Percentiles rank a stretch among this genome's conserved stretches.
Evolutionary conservation across 148 eudicot species (phyloP).

Genomic region (Heliosperma pusillum): DNA sequence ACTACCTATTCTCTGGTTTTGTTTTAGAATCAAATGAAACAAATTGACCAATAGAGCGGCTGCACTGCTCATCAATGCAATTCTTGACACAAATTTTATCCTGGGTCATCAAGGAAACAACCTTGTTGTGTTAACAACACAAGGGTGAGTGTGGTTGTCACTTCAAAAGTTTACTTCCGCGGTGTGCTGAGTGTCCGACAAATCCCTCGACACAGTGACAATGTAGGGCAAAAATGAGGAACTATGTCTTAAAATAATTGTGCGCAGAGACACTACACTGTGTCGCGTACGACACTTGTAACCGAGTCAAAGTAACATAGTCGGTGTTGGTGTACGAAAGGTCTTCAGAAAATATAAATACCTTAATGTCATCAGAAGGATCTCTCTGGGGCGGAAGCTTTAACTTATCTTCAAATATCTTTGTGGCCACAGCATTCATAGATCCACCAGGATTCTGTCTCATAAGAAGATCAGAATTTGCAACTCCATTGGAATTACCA

Average conservation of each 20-base stretch:
- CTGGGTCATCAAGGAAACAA: neutral
- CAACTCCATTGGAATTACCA: slow-evolving; percentile 37
- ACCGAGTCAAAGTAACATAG: neutral
- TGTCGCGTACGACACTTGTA: neutral
- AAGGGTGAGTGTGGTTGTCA: neutral
- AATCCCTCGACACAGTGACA: neutral
- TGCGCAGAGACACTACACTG: neutral
- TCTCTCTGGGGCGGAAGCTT: slow-evolving; percentile 59
- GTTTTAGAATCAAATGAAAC: neutral
- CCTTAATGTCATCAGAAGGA: slow-evolving; percentile 70
- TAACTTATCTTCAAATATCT: slow-evolving; percentile 67
- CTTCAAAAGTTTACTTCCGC: neutral
- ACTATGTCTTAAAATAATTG: no score
- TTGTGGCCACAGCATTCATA: slow-evolving; percentile 59
- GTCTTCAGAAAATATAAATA: slow-evolving; percentile 6
- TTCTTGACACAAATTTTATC: neutral
- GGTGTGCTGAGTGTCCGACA: neutral
- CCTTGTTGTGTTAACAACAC: neutral
- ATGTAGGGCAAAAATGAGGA: neutral
- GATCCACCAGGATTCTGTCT: slow-evolving; percentile 61
- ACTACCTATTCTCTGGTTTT: neutral
- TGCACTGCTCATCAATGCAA: neutral
- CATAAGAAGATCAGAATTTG: slow-evolving; percentile 47
- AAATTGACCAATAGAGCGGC: neutral
- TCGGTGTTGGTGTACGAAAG: neutral